Evolutionary conservation across 257 asterid species (phyloP).

Genomic region (Forsythia suspensa): DNA sequence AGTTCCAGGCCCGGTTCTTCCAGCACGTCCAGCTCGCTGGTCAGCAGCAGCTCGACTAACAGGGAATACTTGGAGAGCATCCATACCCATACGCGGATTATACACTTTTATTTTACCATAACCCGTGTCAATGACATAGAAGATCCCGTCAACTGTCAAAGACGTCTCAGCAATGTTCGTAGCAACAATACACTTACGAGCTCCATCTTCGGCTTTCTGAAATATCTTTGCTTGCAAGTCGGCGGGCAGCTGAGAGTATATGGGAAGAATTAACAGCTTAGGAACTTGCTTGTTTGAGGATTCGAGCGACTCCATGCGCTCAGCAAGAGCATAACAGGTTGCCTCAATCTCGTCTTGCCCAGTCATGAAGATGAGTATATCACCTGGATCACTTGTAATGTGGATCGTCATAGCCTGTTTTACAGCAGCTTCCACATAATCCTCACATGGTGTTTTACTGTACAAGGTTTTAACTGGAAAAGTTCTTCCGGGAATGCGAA

Average conservation of each 20-base stretch:
- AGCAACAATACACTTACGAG: conserved; percentile 92
- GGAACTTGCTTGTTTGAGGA: conserved; percentile 77
- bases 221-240: conserved; percentile 95
- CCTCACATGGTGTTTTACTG: conserved; percentile 91
- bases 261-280: conserved; percentile 84
- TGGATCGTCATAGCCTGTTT: conserved; percentile 94
- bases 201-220: conserved; percentile 92
- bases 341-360: conserved; percentile 99
- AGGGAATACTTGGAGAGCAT: conserved; percentile 97
- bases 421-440: conserved; percentile 95
- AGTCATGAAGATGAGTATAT: conserved; percentile 95
- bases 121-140: conserved; percentile 90
- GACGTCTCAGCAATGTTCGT: conserved; percentile 98
- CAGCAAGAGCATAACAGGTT: conserved; percentile 83
- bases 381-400: conserved; percentile 93
- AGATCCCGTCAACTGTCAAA: conserved; percentile 88
- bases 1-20: conserved; percentile 98
- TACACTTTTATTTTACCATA: conserved; percentile 92
- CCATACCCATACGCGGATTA: conserved; percentile 99
- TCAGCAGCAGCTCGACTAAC: conserved; percentile 96
- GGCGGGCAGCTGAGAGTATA: conserved; percentile 97
- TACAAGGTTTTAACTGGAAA: conserved; percentile 80
- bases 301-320: conserved; percentile 83
- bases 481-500: conserved; percentile 95
- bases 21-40: conserved; percentile 98